Conservation (phyloP, 345 rosid genomes). For the Orychophragmus violaceus region DNA sequence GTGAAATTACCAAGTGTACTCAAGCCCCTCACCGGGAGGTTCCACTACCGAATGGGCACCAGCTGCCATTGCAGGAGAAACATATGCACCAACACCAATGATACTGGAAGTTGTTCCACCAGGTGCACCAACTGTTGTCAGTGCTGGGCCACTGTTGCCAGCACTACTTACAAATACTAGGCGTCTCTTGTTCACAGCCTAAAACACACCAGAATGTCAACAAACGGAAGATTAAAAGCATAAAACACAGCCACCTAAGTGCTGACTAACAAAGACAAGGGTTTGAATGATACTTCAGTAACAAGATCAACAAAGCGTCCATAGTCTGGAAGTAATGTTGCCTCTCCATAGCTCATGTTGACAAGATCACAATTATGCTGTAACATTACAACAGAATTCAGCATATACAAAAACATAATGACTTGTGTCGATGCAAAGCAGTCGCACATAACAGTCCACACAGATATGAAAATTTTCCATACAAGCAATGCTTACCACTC, state of each 20-base stretch:
- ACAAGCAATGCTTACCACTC: neutral
- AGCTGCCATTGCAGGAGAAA: slow-evolving; percentile 99
- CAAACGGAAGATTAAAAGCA: slow-evolving; percentile 18
- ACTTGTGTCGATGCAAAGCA: slow-evolving; percentile 13
- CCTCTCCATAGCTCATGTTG: slow-evolving; percentile 98
- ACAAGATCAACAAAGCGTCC: slow-evolving; percentile 97
- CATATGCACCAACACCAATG: slow-evolving; percentile 96
- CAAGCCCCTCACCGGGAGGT: slow-evolving; percentile 88
- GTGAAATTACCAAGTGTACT: slow-evolving; percentile 75
- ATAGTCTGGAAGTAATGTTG: slow-evolving; percentile 81
- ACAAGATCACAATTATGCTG: slow-evolving; percentile 98
- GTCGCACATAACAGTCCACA: slow-evolving; percentile 15
- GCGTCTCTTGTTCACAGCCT: slow-evolving; percentile 90
- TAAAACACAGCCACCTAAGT: neutral
- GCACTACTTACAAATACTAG: slow-evolving; percentile 92
- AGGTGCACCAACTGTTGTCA: slow-evolving; percentile 97
- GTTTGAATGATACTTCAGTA: slow-evolving; percentile 56
- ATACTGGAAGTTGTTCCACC: slow-evolving; percentile 96
- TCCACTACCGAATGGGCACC: slow-evolving; percentile 90
- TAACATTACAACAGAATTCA: slow-evolving; percentile 17
- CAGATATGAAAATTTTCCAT: neutral
- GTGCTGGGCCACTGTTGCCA: slow-evolving; percentile 97
- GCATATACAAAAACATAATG: neutral
- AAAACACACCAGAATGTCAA: slow-evolving; percentile 27
- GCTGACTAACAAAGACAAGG: slow-evolving; percentile 16